Evolutionary conservation across 345 rosid genomes (phyloP).

Genomic region (Euphorbia lathyris): DNA sequence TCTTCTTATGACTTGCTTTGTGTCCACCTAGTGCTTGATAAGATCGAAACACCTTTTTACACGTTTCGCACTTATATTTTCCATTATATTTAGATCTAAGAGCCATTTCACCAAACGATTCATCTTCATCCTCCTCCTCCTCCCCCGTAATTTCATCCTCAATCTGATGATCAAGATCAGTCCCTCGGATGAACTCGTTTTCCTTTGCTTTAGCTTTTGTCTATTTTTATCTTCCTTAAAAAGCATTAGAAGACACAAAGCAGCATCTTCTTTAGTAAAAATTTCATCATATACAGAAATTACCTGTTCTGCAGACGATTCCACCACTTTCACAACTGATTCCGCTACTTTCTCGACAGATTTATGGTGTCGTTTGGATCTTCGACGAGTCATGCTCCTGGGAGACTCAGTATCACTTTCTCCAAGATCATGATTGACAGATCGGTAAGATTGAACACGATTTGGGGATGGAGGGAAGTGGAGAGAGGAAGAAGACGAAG

Average conservation of each 20-base stretch:
- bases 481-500: constrained; percentile 16
- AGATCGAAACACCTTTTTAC: constrained; percentile 29
- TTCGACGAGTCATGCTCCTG: constrained; percentile 15
- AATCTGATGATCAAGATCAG: neutral
- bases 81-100: neutral
- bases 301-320: constrained; percentile 25
- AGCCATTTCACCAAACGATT: neutral
- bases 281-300: constrained; percentile 25
- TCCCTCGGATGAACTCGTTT: neutral
- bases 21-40: constrained; percentile 40
- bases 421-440: constrained; percentile 18
- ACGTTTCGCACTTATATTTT: constrained; percentile 22
- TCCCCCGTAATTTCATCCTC: too few relatives aligned
- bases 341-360: neutral
- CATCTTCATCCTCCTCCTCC: constrained; percentile 18
- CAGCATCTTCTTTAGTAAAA: constrained; percentile 33
- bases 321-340: neutral
- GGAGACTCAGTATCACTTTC: constrained; percentile 31
- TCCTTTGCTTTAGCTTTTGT: neutral
- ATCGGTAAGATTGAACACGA: constrained; percentile 18
- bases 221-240: neutral
- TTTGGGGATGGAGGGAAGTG: constrained; percentile 1
- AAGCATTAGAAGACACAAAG: constrained; percentile 32
- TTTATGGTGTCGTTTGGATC: constrained; percentile 30
- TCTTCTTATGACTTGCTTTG: constrained; percentile 25